Base-by-base conservation (phyloP, 2,329 filamentous ascomycete genomes). In the Epichloe brachyelytri region DNA sequence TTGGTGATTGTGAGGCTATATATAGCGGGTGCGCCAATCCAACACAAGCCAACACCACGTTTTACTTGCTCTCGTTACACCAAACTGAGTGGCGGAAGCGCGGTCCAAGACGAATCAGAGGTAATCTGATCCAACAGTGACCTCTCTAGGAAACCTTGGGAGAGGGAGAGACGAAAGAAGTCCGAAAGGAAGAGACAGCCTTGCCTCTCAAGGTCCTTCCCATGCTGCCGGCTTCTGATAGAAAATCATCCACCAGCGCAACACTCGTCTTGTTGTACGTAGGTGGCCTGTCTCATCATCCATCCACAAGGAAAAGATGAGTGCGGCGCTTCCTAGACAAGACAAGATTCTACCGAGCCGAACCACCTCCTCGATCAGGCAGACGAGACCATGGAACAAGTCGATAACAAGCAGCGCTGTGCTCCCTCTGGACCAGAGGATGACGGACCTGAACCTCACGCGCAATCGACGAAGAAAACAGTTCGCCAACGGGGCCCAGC, bases 261-360 rank as follows among this genome's bases (percentile, higher is more conserved):
- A 45, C 11, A 10, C 41, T 43, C 5, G 26, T 39, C 2, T 15
- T 34, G 6, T 20, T 50, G 11, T 50, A 34, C 41, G 33, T 17
- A 38, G 34, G 41, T 33, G 5, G 15, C 38, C 33, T 50, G 40
- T 22, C 36, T 45, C 5, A 33, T 37, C 8, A n/a, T 45, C 26
- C 26, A 30, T 30, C 10, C 41, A 39, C 15, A 38, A 50, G 36
- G 48, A 34, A 5, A 50, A 45, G n/a, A 50, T 39, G 48, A 39
- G 41, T 12, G 34, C 48, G 17, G 38, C 22, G 14, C 50, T 46
- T 3, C 33, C 53, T n/a, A 49, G 33, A 22, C 20, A 48, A 49
- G 33, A 22, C 20, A 48, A 30, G 43, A 55, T 15, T 34, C 49
- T 17, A 53, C 45, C 2, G 52, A 54, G 4, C 43, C 52, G 4